Percentiles rank a stretch among this genome's conserved stretches.
Conservation (phyloP, 2,329 filamentous ascomycete species). For the Dactylellina haptotyla region DNA sequence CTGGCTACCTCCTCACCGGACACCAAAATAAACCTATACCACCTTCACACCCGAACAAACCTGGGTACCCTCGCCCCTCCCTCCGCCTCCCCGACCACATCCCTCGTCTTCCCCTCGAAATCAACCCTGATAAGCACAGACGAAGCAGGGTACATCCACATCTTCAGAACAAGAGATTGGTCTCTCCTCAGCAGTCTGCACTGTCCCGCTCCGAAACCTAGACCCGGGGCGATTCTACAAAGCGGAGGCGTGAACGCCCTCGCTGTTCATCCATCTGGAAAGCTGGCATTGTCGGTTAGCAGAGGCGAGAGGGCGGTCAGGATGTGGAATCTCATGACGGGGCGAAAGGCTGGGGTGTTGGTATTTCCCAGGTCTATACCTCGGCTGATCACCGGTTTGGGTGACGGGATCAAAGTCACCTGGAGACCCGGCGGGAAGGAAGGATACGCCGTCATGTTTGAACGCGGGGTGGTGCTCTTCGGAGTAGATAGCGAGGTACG, state of each 20-base stretch:
- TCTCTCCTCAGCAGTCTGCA: constrained; percentile 87
- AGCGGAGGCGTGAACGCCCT: constrained; percentile 88
- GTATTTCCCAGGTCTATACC: constrained; percentile 82
- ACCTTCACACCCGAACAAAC: constrained; percentile 69
- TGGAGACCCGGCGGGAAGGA: constrained; percentile 83
- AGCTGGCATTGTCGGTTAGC: constrained; percentile 92
- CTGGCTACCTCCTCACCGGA: constrained; percentile 92
- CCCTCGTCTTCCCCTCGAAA: constrained; percentile 81
- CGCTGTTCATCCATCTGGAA: constrained; percentile 94
- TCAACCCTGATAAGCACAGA: constrained; percentile 87
- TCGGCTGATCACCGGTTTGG: constrained; percentile 77
- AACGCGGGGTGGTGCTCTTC: constrained; percentile 84
- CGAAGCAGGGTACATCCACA: constrained; percentile 90
- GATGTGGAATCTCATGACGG: constrained; percentile 95
- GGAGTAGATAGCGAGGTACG: constrained; percentile 86
- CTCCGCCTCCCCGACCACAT: constrained; percentile 77
- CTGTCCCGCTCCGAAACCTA: constrained; percentile 83
- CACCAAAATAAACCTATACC: constrained; percentile 92
- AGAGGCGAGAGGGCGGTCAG: constrained; percentile 91
- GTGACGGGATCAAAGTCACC: constrained; percentile 82
- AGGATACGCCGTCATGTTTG: constrained; percentile 83
- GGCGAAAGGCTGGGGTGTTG: constrained; percentile 91
- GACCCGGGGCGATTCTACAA: constrained; percentile 67
- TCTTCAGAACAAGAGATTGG: constrained; percentile 90
- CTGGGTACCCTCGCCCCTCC: constrained; percentile 89